Evolutionary conservation across 371 early-diverging fungal genomes (phyloP), one percentile per base, ranked within the genome.

Genomic region (Entomophthora muscae): DNA sequence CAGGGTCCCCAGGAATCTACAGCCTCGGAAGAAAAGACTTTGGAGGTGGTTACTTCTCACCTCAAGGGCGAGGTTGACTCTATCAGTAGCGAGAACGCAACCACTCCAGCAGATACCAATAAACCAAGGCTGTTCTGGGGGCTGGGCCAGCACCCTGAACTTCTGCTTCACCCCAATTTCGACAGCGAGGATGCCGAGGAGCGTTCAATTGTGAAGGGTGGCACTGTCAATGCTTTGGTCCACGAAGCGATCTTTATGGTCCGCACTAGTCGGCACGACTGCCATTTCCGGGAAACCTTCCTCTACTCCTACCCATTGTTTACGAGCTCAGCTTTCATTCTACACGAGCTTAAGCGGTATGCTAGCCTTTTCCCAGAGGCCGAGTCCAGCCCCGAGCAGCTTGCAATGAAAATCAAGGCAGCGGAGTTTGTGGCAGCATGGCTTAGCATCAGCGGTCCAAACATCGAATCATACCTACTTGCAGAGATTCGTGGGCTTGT

Each of bases 181-280:
- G 42, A 32, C 23, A 56, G 26, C 21, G n/a, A 52, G 24, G 64
- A 57, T 57, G 32, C 12, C 21, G 1, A 5, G 55, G 53, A 63
- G 2, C 1, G 26, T 22, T 30, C 29, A 63, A 26, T 59, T 66
- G 59, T 81, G 10, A 53, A 70, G 22, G 84, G 80, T 3, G 86
- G 85, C 10, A 78, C 84, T 5, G 68, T 81, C 13, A 73, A 76
- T 28, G 85, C 84, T 0, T 66, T 86, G 12, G 75, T 86, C 22
- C 84, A 83, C 55, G 85, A 86, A 64, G 66, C 87, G 42, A 59
- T 88, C 1, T 78, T 73, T 51, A 1, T 42, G 62, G 29, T 30
- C 61, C 53, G 30, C 61, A 1, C 69, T 67, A 0, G 56, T 60
- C n/a, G 24, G 65, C 23, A 22, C 64, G 30, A 66, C 65, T 42